Evolutionary conservation across 2,329 filamentous ascomycete species (phyloP).

Genomic region (Clonostachys rosea): DNA sequence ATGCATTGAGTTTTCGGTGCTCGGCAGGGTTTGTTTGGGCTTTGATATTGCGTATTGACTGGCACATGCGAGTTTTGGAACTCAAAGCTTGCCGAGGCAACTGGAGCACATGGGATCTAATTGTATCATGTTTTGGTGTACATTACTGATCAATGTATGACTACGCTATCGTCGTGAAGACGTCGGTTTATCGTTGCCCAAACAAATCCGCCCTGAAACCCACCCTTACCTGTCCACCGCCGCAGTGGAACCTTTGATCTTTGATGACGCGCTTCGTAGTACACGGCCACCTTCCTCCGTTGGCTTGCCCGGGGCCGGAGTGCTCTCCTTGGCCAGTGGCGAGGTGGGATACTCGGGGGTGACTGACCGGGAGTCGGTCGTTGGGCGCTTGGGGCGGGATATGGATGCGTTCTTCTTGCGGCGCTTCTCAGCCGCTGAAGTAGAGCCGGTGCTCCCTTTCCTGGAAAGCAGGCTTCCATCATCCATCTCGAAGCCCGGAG

Average conservation of each 20-base stretch:
- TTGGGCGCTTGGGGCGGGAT: constrained; percentile 28
- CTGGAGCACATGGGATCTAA: no score
- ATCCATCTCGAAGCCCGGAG: constrained; percentile 43
- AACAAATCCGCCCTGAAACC: no score
- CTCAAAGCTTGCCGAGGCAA: no score
- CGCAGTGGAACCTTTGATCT: background rate
- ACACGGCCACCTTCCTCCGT: constrained; percentile 11
- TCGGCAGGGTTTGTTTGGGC: no score
- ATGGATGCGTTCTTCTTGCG: constrained; percentile 35
- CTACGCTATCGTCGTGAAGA: no score
- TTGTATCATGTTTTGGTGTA: no score
- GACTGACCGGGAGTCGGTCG: constrained; percentile 43
- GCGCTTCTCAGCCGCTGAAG: constrained; percentile 23
- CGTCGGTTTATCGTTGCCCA: no score
- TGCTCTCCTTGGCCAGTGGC: constrained; percentile 45
- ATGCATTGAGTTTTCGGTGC: no score
- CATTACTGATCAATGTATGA: no score
- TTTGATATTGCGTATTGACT: no score
- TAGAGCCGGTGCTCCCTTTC: constrained; percentile 39
- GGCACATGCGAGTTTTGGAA: no score
- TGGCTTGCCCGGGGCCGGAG: constrained; percentile 12
- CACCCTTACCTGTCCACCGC: background rate
- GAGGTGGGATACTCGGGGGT: constrained; percentile 48
- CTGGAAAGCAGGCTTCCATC: constrained; percentile 20
- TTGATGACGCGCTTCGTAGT: constrained; percentile 11